Base-by-base conservation (phyloP, 139 green algal species). In the Chlorella vulgaris region DNA sequence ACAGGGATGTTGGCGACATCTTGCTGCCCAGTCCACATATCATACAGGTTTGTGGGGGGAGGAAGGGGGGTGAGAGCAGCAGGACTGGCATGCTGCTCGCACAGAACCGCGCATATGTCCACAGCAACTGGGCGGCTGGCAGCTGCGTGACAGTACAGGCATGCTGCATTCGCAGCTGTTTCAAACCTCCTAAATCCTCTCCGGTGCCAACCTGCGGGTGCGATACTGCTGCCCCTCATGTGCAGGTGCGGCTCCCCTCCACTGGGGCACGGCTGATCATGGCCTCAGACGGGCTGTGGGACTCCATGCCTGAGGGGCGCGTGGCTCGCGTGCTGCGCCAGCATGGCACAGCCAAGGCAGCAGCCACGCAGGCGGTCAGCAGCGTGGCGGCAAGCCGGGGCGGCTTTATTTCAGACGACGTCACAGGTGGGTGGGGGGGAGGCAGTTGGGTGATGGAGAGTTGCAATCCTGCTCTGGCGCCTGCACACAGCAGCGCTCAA, bases 211-310 rank as follows among this genome's bases (percentile, higher is more conserved):
- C n/a, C n/a, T n/a, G n/a, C n/a, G n/a, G n/a, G n/a, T n/a, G n/a
- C n/a, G n/a, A n/a, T n/a, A n/a, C n/a, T n/a, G n/a, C 47, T 28
- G 1, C 3, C 4, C 7, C 24, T 2, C 7, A 0, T 36, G 5
- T 69, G 74, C 74, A 80, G 74, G 55, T 95, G 33, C 31, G 83
- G 3, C 40, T 96, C 36, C 94, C 93, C 6, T 3, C 33, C 15
- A 78, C 73, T 26, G 89, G 90, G 8, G 91, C 76, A 31, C 94
- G 94, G 5, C 71, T 96, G 2, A 88, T 98, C 73, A 86, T 98
- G 58, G 95, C 92, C 0, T 92, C 85, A 4, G 94, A 98, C 55
- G 94, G 94, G 36, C 86, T 98, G 31, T 98, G 94, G 94, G 94
- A 98, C 63, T 88, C 91, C 1, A 58, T 80, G 39, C 53, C 73